Conservation (phyloP, 2,329 filamentous ascomycete species). For the Diplocarpon rosae region DNA sequence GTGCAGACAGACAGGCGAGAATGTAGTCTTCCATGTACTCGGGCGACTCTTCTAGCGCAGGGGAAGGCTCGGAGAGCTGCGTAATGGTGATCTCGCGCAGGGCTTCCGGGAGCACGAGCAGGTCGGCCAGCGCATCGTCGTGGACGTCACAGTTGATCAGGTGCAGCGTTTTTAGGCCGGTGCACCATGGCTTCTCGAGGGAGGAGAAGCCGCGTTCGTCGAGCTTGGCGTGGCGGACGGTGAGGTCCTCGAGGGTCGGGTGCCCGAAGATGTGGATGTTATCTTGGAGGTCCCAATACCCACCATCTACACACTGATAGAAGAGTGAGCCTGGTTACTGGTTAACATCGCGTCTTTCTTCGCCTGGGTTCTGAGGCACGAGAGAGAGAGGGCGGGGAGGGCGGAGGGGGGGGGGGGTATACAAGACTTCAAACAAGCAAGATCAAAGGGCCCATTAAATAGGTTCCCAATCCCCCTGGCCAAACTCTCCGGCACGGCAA, state of each 20-base stretch:
- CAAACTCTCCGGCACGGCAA: slow-evolving; percentile 34
- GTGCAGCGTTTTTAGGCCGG: slow-evolving; percentile 33
- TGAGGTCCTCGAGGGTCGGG: slow-evolving; percentile 36
- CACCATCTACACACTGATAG: slow-evolving; percentile 34
- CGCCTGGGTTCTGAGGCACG: too few species aligned
- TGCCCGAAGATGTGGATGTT: slow-evolving; percentile 42
- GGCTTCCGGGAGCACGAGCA: slow-evolving; percentile 34
- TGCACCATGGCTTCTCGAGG: slow-evolving; percentile 37
- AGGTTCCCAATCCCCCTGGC: slow-evolving; percentile 37
- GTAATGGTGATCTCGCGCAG: slow-evolving; percentile 38
- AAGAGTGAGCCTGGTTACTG: slow-evolving; percentile 25
- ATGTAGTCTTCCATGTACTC: slow-evolving; percentile 38
- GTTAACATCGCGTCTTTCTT: background rate
- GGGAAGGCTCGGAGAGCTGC: slow-evolving; percentile 27
- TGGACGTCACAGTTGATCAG: slow-evolving; percentile 41
- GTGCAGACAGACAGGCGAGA: slow-evolving; percentile 32
- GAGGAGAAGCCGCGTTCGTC: slow-evolving; percentile 37
- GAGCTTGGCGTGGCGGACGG: slow-evolving; percentile 35
- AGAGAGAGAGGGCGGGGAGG: background rate
- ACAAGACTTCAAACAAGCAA: slow-evolving; percentile 37
- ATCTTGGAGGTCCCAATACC: slow-evolving; percentile 40
- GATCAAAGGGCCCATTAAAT: slow-evolving; percentile 40
- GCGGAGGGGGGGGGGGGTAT: slow-evolving; percentile 14
- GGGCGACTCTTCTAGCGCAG: slow-evolving; percentile 36
- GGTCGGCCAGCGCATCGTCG: slow-evolving; percentile 32